These are phyloP conservation scores for Fusarium burgessii DNA, from an alignment of 2,329 filamentous ascomycete species.

Conservation along the genomic window DNA sequence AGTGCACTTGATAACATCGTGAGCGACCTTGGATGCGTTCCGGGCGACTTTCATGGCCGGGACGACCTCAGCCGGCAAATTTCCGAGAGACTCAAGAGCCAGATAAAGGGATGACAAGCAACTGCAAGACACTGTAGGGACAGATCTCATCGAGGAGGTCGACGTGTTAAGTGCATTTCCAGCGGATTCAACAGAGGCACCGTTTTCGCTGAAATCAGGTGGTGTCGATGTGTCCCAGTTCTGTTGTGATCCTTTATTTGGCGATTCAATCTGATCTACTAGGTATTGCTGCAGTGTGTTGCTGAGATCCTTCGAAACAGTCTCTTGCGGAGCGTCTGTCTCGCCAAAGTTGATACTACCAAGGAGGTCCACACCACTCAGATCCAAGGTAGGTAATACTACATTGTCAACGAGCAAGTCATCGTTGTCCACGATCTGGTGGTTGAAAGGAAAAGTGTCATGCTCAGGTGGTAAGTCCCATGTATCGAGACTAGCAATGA, in stretches of 20 bases:
- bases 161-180: conserved; percentile 17
- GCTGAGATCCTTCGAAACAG: conserved; percentile 48
- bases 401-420: conserved; percentile 14
- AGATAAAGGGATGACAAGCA: conserved; percentile 65
- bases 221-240: conserved; percentile 39
- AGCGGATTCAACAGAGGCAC: conserved; percentile 34
- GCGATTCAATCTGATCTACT: conserved; percentile 35
- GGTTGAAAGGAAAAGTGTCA: conserved; percentile 31
- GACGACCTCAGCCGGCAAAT: conserved; percentile 58
- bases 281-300: conserved; percentile 46
- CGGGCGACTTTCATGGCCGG: conserved; percentile 62
- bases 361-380: conserved; percentile 48
- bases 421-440: conserved; percentile 30
- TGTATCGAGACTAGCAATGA: conserved; percentile 49
- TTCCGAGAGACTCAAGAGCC: conserved; percentile 62
- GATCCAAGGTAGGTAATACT: conserved; percentile 26
- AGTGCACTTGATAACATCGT: conserved; percentile 64
- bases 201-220: conserved; percentile 41
- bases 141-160: conserved; percentile 32
- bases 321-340: conserved; percentile 41
- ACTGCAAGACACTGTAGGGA: conserved; percentile 55
- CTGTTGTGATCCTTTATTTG: conserved; percentile 14
- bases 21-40: conserved; percentile 60
- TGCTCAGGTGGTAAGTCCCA: conserved; percentile 54
- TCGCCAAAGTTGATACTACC: conserved; percentile 52